Conservation (phyloP, 495 filamentous ascomycete species). For the Sabuloglossum arenarium region DNA sequence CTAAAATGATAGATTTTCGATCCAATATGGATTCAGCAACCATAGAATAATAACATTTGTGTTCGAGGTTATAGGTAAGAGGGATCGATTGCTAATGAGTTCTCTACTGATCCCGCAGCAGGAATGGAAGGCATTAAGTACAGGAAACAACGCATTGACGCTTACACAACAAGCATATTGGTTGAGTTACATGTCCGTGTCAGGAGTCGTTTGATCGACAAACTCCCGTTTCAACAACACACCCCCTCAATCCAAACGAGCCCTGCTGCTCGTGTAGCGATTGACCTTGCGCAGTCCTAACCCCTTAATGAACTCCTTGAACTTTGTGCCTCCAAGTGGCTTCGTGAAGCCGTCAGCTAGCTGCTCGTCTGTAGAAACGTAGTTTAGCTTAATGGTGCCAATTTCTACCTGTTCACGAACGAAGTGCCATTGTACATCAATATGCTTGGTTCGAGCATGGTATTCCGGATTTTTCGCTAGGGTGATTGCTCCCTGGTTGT, state of each 20-base stretch:
- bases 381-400: slow-evolving; percentile 17
- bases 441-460: slow-evolving; percentile 12
- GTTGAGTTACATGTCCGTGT: too few relatives aligned
- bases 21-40: too few relatives aligned
- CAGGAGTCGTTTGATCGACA: too few relatives aligned
- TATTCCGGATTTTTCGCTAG: slow-evolving; percentile 7
- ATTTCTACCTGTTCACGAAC: slow-evolving; percentile 20
- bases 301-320: background rate
- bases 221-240: background rate
- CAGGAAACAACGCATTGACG: too few relatives aligned
- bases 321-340: background rate
- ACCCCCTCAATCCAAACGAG: background rate
- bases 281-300: background rate
- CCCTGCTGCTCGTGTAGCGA: background rate
- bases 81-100: too few relatives aligned
- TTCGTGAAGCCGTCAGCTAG: slow-evolving; percentile 12
- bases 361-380: slow-evolving; percentile 23
- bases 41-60: too few relatives aligned
- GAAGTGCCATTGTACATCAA: slow-evolving; percentile 9
- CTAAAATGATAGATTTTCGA: too few relatives aligned
- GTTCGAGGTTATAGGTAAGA: too few relatives aligned
- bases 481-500: slow-evolving; percentile 9
- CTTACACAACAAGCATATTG: too few relatives aligned
- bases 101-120: too few relatives aligned
- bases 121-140: too few relatives aligned